Conservation (phyloP, 805 yeast species). For the Metschnikowia lachancei region DNA sequence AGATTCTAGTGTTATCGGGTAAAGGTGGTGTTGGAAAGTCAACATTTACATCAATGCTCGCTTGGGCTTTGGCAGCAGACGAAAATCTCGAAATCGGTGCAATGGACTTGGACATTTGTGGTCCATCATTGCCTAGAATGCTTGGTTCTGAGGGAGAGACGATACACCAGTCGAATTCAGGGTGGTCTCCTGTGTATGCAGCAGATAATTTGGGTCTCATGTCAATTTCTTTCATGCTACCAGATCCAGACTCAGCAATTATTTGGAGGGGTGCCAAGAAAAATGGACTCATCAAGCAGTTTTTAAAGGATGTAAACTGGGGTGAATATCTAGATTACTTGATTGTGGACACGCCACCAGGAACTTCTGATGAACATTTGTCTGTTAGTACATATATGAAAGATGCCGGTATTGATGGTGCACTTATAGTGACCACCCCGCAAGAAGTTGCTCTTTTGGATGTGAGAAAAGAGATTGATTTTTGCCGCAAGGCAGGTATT, state of each 20-base stretch:
- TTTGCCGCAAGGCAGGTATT: constrained; percentile 88
- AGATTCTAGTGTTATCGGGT: constrained; percentile 73
- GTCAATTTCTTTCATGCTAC: constrained; percentile 94
- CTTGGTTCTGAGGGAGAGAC: constrained; percentile 85
- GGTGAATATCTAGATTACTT: constrained; percentile 76
- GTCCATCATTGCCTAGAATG: constrained; percentile 95
- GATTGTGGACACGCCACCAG: constrained; percentile 96
- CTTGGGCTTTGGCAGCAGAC: constrained; percentile 89
- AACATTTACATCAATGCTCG: constrained; percentile 91
- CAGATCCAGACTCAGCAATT: constrained; percentile 87
- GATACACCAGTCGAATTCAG: constrained; percentile 84
- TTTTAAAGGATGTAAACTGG: constrained; percentile 94
- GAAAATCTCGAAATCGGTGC: constrained; percentile 86
- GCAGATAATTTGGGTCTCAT: constrained; percentile 93
- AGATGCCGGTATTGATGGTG: constrained; percentile 93
- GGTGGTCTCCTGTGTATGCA: constrained; percentile 96
- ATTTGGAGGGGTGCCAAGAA: constrained; percentile 98
- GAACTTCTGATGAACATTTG: constrained; percentile 95
- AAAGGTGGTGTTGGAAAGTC: constrained; percentile 98
- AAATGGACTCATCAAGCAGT: constrained; percentile 88
- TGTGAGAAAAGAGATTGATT: constrained; percentile 93
- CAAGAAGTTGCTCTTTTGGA: constrained; percentile 95
- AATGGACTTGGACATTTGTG: constrained; percentile 96
- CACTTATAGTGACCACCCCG: constrained; percentile 91
- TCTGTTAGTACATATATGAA: constrained; percentile 84